These are phyloP conservation scores for Lipomyces yarrowii DNA, from an alignment of 1,139 yeast species.

Conservation along the genomic window DNA sequence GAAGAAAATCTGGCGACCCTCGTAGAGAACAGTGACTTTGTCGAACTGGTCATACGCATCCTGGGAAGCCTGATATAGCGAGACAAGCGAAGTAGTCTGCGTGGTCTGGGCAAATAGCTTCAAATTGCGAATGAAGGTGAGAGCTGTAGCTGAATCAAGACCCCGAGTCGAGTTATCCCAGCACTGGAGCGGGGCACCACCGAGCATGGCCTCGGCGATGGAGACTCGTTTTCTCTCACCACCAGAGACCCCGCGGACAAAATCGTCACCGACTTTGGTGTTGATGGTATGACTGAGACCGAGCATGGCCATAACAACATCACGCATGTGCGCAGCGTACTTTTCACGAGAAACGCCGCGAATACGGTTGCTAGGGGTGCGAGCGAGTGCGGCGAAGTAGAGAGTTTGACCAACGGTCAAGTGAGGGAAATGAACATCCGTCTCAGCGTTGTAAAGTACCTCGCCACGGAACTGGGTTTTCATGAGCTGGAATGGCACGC, in stretches of 20 bases:
- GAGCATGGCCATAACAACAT: constrained; percentile 71
- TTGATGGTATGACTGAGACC: constrained; percentile 69
- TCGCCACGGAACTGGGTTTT: constrained; percentile 62
- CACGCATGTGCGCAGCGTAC: constrained; percentile 64
- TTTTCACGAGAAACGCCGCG: constrained; percentile 59
- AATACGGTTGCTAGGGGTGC: constrained; percentile 68
- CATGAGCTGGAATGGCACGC: constrained; percentile 49
- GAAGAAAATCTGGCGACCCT: constrained; percentile 75
- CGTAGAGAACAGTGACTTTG: constrained; percentile 70
- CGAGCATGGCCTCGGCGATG: constrained; percentile 67
- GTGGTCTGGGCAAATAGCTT: constrained; percentile 57
- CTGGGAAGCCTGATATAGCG: constrained; percentile 83
- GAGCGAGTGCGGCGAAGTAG: constrained; percentile 61
- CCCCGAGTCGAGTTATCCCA: constrained; percentile 82
- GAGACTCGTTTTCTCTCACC: constrained; percentile 86
- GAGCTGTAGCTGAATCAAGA: constrained; percentile 72
- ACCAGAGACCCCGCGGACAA: constrained; percentile 78
- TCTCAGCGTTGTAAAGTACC: constrained; percentile 70
- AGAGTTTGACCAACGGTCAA: constrained; percentile 72
- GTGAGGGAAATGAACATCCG: constrained; percentile 71
- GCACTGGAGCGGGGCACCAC: constrained; percentile 65
- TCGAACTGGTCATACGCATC: constrained; percentile 76
- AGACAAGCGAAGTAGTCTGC: constrained; percentile 63
- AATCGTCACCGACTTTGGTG: constrained; percentile 72
- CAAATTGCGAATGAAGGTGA: constrained; percentile 71